Conservation (phyloP, 331 rosid species). For the Ulmus americana region DNA sequence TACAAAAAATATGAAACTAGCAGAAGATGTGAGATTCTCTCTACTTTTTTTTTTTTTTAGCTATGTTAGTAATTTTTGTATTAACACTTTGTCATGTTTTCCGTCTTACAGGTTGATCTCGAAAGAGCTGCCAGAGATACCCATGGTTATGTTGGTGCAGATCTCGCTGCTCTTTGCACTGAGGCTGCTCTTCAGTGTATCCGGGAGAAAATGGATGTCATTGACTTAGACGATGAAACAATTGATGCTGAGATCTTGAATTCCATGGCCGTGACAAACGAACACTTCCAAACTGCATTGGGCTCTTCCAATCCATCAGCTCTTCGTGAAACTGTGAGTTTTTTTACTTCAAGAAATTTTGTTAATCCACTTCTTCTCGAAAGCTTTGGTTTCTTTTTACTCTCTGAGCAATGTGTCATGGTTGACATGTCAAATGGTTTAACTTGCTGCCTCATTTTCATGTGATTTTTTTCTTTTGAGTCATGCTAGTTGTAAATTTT, state of each 20-base stretch:
- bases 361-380: too few species aligned
- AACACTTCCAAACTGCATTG: conserved; percentile 88
- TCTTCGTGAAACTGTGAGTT: conserved; percentile 86
- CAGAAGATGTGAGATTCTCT: conserved; percentile 60
- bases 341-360: background rate
- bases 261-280: conserved; percentile 96
- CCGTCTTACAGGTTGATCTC: conserved; percentile 60
- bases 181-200: conserved; percentile 98
- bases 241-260: conserved; percentile 92
- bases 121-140: conserved; percentile 85
- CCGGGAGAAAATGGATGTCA: conserved; percentile 95
- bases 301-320: conserved; percentile 98
- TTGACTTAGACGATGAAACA: conserved; percentile 86
- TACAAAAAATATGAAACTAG: conserved; percentile 93
- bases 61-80: conserved; percentile 19
- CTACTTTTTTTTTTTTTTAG: background rate
- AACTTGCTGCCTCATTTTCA: too few species aligned
- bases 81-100: conserved; percentile 23
- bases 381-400: background rate
- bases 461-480: too few species aligned
- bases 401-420: background rate
- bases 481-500: too few species aligned
- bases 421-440: too few species aligned
- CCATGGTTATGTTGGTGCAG: conserved; percentile 96
- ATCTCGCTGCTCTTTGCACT: conserved; percentile 90